Conservation (phyloP, 768 basidiomycete genomes). For the Pholiota microspora region DNA sequence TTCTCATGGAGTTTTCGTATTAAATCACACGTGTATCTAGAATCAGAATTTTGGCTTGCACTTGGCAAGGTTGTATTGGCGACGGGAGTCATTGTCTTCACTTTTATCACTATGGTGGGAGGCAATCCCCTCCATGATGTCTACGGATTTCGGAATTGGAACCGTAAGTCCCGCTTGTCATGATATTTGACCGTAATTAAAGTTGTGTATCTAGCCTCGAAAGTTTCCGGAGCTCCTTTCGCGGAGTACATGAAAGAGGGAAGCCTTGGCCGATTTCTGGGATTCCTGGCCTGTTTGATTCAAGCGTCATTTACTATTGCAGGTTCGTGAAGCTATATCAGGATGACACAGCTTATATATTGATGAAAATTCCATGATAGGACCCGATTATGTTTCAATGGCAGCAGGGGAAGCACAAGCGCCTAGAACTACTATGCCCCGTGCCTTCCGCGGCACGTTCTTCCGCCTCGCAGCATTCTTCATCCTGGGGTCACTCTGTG, state of each 20-base stretch:
- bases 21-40: too few relatives aligned
- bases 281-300: conserved; percentile 60
- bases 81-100: conserved; percentile 47
- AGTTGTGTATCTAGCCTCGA: conserved; percentile 35
- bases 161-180: conserved; percentile 30
- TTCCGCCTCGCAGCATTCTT: conserved; percentile 80
- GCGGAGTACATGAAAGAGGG: conserved; percentile 55
- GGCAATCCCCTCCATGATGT: conserved; percentile 54
- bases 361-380: too few relatives aligned
- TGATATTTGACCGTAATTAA: too few relatives aligned
- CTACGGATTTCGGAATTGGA: conserved; percentile 56
- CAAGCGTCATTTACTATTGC: conserved; percentile 63
- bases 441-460: conserved; percentile 74
- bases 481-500: conserved; percentile 65
- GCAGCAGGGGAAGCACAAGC: conserved; percentile 71
- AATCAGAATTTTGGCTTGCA: conserved; percentile 57
- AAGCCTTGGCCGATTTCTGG: conserved; percentile 56
- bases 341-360: not conserved
- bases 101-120: conserved; percentile 60
- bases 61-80: conserved; percentile 49
- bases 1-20: too few relatives aligned
- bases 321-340: conserved; percentile 26
- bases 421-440: conserved; percentile 69
- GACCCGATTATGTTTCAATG: conserved; percentile 52
- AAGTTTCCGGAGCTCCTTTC: conserved; percentile 50